Evolutionary conservation across 192 early-diverging fungal genomes (phyloP), one percentile per base, ranked within the genome.

Genomic region (Globomyces pollinis-pini): DNA sequence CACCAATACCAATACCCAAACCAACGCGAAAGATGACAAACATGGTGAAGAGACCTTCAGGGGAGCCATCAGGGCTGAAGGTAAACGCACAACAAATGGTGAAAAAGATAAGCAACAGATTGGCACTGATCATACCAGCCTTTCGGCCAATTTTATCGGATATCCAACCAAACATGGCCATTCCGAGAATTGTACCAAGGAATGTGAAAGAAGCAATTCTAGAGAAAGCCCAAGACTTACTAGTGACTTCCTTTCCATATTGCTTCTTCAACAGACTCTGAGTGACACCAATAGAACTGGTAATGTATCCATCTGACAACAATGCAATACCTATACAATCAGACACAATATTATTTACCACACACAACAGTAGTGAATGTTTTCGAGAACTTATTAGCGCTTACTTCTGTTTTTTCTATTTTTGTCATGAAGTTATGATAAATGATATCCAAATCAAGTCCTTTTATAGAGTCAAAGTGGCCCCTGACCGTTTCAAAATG

Each of bases 1-100:
- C 54, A 42, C 54, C 54, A 56, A 56, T 56, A 8, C 38, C 54
- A 38, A 56, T 56, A 11, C 54, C 54, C 29, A 42, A 38, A 29
- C 32, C 24, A 9, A 30, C 29, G 12, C 54, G 24, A 33, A 41
- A 56, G 24, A 42, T 33, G 11, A 41, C 26, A 21, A 56, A 28
- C 54, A 42, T 42, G 26, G 26, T 26, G 20, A 56, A 56, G 12
- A 56, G 23, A 1, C 26, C 24, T n/a, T 42, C 54, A 15, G 54
- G 26, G 31, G 54, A 30, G 13, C 54, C 54, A 15, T 33, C 54
- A 31, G 31, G 24, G 12, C 31, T 33, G 31, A 41, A 56, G n/a
- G 54, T 26, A 18, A 26, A 23, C 24, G 54, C 54, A 13, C 38
- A 56, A 24, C 38, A 42, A 13, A 56, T 29, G n/a, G 54, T 42